Evolutionary conservation across 148 eudicot species (phyloP), one percentile per base, ranked within the genome.

Genomic region (Camellia sinensis): DNA sequence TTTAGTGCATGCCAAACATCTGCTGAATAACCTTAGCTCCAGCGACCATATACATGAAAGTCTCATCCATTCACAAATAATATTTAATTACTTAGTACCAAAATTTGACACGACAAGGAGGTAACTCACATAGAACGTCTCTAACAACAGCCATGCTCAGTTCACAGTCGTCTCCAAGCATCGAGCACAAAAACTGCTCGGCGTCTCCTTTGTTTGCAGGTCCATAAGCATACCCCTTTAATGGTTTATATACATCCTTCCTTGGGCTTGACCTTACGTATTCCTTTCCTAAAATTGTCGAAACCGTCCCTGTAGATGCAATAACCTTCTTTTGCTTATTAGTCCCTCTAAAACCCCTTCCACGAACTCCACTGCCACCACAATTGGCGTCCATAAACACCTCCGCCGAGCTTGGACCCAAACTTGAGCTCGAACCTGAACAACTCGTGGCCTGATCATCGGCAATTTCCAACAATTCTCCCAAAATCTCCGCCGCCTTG

Each of bases 131-230:
- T 21, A 96, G 82, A 43, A 96, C 97, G 80, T 96, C 99, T 83
- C 83, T 86, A 68, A 94, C 94, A 79, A 96, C 92, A 57, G 88
- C 97, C 91, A 92, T 80, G 87, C 87, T 79, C 76, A 96, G 86
- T 41, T 93, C 94, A 78, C 88, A 86, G 0, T 87, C 93, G 50
- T 90, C 90, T n/a, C 98, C 97, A 50, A 96, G 94, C 98, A 96
- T 91, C 12, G 95, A 90, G 54, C 89, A 90, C 82, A 96, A 82
- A 68, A 96, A 96, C 86, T 92, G 97, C 81, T 93, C 97, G 7
- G 85, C 76, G 37, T 93, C 97, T 70, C 84, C 95, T 52, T 83
- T 83, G 63, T 82, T 81, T 72, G 81, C 81, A 80, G 80, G 85
- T 8, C 64, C 86, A 67, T 85, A 83, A 60, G 29, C 79, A 44